These are phyloP conservation scores for Penicillium canariense DNA, from an alignment of 495 filamentous ascomycete species.

Conservation along the genomic window DNA sequence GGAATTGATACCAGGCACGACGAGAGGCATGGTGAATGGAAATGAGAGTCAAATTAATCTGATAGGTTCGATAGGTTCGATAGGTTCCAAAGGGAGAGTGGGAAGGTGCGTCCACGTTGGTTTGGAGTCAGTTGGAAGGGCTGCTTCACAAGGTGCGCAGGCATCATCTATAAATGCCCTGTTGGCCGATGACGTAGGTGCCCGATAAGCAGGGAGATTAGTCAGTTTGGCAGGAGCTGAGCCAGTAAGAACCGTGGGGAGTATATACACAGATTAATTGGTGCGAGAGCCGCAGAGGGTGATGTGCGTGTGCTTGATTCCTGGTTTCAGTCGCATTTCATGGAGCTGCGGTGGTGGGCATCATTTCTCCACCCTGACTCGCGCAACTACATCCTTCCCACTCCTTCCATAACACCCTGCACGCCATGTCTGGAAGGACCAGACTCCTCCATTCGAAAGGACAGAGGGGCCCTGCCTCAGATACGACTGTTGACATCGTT, in stretches of 20 bases:
- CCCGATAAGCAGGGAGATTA: constrained; percentile 10
- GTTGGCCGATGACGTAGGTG: constrained; percentile 18
- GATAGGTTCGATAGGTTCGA: too few relatives aligned
- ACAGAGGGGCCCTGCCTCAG: background rate
- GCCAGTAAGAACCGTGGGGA: constrained; percentile 3
- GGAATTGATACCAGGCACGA: constrained; percentile 69
- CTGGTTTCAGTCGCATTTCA: background rate
- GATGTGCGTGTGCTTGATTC: constrained; percentile 2
- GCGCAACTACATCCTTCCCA: background rate
- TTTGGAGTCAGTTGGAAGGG: too few relatives aligned
- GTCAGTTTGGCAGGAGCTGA: constrained; percentile 4
- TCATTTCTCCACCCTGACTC: too few relatives aligned
- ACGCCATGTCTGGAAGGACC: background rate
- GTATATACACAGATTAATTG: background rate
- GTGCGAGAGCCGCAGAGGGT: background rate
- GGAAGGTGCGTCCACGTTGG: too few relatives aligned
- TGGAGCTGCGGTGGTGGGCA: background rate
- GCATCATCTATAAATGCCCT: constrained; percentile 17
- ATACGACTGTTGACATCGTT: background rate
- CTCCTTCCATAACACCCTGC: background rate
- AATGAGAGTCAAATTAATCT: background rate
- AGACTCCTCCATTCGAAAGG: too few relatives aligned
- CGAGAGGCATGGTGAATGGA: constrained; percentile 69
- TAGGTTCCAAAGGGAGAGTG: too few relatives aligned
- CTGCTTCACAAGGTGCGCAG: constrained; percentile 1